Base-by-base conservation (phyloP, 164 flowering plant species). In the Liquidambar formosana region DNA sequence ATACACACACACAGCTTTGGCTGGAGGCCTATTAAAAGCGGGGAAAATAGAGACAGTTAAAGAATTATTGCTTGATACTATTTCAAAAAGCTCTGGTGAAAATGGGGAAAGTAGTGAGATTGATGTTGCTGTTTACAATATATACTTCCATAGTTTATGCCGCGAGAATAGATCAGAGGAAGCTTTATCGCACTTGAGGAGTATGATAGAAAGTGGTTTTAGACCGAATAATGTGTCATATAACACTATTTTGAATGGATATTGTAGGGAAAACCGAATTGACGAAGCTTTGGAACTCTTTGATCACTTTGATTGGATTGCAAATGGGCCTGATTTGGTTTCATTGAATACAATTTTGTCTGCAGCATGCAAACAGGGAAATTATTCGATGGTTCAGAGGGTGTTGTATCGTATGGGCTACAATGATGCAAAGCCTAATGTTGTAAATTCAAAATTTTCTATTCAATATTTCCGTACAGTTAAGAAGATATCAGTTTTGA, bases 271-370 rank as follows among this genome's bases (percentile, higher is more conserved):
- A 64, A 43, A 69, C 25, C 57, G 46, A 27, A 13, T 81, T 26
- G 74, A 79, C 16, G 73, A 76, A 51, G 84, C 85, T 52, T 65
- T 79, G 71, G 65, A 76, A 71, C 79, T 84, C 38, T 79, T 84
- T 57, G 78, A 82, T 28, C 64, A 13, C 26, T 75, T 79, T 71
- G 52, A 79, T 33, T 69, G 84, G 84, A 63, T 45, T 45, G 63
- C 27, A 44, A 53, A 57, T 58, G 70, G 80, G 43, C 86, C 86
- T 65, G 87, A 85, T 66, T 22, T 75, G 45, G 76, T 85, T 65
- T 83, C 87, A 27, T 77, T 80, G 71, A 87, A 85, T 67, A 82
- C 81, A 27, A 70, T 85, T 26, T 43, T 87, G 66, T 82, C 85
- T 64, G 70, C 85, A 12, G 87, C 91, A 38, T 82, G 91, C 73